Conservation (phyloP, 2,329 filamentous ascomycete species). For the Xylaria sp. region DNA sequence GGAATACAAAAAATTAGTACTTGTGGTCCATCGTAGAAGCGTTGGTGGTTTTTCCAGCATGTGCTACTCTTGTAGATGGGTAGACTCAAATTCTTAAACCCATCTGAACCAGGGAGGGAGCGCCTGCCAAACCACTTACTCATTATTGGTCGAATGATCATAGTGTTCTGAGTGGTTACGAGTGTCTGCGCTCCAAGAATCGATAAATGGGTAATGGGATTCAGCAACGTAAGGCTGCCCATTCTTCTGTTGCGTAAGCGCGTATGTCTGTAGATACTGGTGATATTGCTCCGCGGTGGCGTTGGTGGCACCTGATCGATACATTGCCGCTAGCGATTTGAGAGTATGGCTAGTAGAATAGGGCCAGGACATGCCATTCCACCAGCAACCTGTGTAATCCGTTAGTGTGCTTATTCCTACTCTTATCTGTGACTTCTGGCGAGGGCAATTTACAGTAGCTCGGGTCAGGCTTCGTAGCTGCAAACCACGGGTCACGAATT, state of each 20-base stretch:
- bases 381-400: slow-evolving; percentile 52
- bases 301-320: slow-evolving; percentile 49
- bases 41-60: too few species aligned
- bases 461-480: slow-evolving; percentile 48
- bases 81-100: neutral
- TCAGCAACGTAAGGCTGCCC: slow-evolving; percentile 58
- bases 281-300: slow-evolving; percentile 54
- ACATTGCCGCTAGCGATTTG: slow-evolving; percentile 54
- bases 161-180: slow-evolving; percentile 57
- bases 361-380: slow-evolving; percentile 60
- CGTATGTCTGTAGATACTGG: slow-evolving; percentile 53
- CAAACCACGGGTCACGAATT: slow-evolving; percentile 55
- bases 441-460: slow-evolving; percentile 43
- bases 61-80: neutral
- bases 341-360: slow-evolving; percentile 56
- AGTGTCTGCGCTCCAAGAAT: slow-evolving; percentile 52
- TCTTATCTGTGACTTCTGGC: neutral
- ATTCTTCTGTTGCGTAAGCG: slow-evolving; percentile 55
- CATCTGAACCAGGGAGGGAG: neutral
- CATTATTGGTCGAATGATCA: slow-evolving; percentile 58
- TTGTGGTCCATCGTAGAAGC: neutral
- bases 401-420: slow-evolving; percentile 22
- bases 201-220: slow-evolving; percentile 54
- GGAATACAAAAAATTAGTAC: slow-evolving; percentile 3
- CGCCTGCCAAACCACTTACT: slow-evolving; percentile 39